Conservation (phyloP, 495 filamentous ascomycete genomes). For the Apiosordaria backusii region DNA sequence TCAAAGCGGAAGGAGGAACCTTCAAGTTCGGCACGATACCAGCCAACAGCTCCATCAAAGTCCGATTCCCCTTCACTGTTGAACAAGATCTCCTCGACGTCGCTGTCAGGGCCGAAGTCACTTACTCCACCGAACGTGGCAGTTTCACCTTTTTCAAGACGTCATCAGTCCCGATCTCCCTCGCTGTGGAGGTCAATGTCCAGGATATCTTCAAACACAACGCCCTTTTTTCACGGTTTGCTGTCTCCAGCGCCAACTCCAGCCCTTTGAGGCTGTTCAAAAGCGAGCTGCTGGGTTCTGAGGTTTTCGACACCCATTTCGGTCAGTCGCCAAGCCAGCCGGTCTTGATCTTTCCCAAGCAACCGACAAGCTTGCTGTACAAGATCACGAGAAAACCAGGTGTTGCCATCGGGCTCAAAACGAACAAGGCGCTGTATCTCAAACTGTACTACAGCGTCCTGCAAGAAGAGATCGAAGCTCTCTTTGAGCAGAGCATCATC, state of each 20-base stretch:
- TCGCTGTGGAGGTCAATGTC: constrained; percentile 92
- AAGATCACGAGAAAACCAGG: constrained; percentile 57
- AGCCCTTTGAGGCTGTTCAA: constrained; percentile 71
- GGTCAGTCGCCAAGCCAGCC: constrained; percentile 52
- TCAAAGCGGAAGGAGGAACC: constrained; percentile 60
- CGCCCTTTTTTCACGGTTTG: constrained; percentile 82
- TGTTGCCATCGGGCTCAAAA: constrained; percentile 33
- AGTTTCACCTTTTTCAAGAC: constrained; percentile 66
- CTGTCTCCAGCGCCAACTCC: constrained; percentile 69
- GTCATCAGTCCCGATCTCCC: constrained; percentile 59
- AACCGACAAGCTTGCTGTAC: constrained; percentile 79
- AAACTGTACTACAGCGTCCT: constrained; percentile 74
- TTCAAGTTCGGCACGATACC: constrained; percentile 61
- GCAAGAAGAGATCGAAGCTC: constrained; percentile 61
- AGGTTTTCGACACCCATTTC: constrained; percentile 62
- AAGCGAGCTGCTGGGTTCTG: constrained; percentile 66
- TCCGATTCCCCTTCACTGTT: constrained; percentile 79
- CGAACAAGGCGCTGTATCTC: constrained; percentile 58
- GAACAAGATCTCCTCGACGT: constrained; percentile 73
- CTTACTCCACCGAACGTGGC: constrained; percentile 71
- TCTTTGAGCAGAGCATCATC: constrained; percentile 39
- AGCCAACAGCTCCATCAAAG: constrained; percentile 44
- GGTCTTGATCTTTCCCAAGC: constrained; percentile 69
- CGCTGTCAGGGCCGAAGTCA: constrained; percentile 69
- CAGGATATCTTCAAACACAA: constrained; percentile 90